Conservation (phyloP, 371 early-diverging fungal genomes). For the Apophysomyces ossiformis region DNA sequence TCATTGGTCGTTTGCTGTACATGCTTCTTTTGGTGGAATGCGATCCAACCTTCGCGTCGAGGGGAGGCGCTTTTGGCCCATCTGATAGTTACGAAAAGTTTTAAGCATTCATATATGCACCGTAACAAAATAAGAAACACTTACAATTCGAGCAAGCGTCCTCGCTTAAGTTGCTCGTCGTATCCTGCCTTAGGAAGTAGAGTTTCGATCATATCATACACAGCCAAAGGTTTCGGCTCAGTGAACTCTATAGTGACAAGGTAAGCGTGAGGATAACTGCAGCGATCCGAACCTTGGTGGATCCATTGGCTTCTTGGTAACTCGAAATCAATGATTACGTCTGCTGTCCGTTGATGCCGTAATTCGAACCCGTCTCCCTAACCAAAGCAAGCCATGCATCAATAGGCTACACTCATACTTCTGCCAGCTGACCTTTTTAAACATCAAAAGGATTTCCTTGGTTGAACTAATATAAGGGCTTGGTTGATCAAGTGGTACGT, state of each 20-base stretch:
- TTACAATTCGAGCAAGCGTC: constrained; percentile 60
- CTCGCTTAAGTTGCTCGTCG: constrained; percentile 43
- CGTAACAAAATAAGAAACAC: constrained; percentile 13
- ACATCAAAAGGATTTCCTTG: constrained; percentile 65
- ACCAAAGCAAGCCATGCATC: not conserved
- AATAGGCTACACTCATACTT: not conserved
- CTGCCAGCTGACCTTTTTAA: constrained; percentile 53
- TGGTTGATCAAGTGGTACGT: constrained; percentile 51
- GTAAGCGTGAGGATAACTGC: not conserved
- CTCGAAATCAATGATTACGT: constrained; percentile 69
- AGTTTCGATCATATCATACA: constrained; percentile 71
- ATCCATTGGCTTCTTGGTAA: constrained; percentile 59
- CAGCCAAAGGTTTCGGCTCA: constrained; percentile 60
- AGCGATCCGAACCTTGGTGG: constrained; percentile 27
- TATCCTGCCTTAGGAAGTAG: constrained; percentile 60
- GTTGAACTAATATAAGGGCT: constrained; percentile 54
- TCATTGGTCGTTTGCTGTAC: not conserved
- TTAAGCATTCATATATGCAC: not conserved
- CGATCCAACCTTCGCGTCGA: constrained; percentile 63
- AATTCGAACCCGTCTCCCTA: constrained; percentile 67
- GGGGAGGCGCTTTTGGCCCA: constrained; percentile 48
- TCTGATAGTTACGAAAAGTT: constrained; percentile 22
- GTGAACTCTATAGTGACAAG: constrained; percentile 41
- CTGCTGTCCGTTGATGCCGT: constrained; percentile 68
- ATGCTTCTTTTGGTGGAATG: constrained; percentile 58